Evolutionary conservation across 371 early-diverging fungal genomes (phyloP).

Genomic region (Thermomucor indicae-seudaticae): DNA sequence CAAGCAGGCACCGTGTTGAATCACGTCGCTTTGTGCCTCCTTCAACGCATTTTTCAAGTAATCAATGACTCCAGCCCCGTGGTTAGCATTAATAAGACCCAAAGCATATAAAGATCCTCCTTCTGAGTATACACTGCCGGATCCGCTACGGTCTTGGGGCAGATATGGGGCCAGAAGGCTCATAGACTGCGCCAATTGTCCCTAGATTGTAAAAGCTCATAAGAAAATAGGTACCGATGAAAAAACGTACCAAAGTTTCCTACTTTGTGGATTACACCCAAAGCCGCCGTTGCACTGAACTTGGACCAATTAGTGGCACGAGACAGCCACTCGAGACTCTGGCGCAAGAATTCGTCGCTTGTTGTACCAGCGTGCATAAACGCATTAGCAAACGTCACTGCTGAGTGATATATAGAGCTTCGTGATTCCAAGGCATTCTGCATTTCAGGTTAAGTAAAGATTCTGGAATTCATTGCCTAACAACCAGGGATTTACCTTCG

Average conservation of each 20-base stretch:
- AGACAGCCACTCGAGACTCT: conserved; percentile 97
- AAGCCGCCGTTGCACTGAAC: conserved; percentile 97
- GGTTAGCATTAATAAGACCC: conserved; percentile 97
- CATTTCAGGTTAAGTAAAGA: background rate
- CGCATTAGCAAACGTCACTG: conserved; percentile 97
- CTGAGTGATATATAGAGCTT: conserved; percentile 90
- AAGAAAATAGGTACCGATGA: no score
- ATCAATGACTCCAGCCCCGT: conserved; percentile 75
- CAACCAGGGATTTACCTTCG: conserved; percentile 64
- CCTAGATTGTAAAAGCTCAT: no score
- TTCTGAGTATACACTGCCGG: conserved; percentile 86
- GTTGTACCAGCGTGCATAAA: conserved; percentile 99
- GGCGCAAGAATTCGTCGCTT: conserved; percentile 96
- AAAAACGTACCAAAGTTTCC: no score
- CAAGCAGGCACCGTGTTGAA: conserved; percentile 97
- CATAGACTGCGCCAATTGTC: conserved; percentile 86
- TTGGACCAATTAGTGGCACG: conserved; percentile 99
- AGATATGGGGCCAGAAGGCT: conserved; percentile 89
- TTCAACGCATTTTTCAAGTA: conserved; percentile 82
- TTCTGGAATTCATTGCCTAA: background rate
- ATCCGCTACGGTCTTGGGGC: conserved; percentile 83
- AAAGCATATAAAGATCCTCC: conserved; percentile 98
- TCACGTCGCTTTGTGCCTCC: conserved; percentile 81
- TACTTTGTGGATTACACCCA: conserved; percentile 98
- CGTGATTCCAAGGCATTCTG: conserved; percentile 86